phyloP scores from a whole-genome alignment of 169 alveolate species.

The Ichthyophthirius multifiliis region DNA sequence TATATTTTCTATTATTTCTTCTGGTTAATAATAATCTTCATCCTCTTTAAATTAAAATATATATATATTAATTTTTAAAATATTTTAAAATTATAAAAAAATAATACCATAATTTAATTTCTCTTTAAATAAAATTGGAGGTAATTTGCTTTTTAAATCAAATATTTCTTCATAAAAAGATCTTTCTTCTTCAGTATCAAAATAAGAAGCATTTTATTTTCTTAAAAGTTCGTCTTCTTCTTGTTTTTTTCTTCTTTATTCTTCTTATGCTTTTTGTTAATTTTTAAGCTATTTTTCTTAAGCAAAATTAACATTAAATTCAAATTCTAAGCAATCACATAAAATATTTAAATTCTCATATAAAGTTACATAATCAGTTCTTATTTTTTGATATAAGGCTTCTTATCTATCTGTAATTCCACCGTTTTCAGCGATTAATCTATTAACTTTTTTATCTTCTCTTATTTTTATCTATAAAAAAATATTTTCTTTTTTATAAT shows the following conservation, averaged over 20 bases:
- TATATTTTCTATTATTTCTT: not conserved
- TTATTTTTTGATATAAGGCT: not conserved
- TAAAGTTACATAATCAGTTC: not conserved
- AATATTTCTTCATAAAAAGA: not conserved
- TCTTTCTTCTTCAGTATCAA: conserved; percentile 8
- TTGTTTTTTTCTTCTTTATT: not conserved
- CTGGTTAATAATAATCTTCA: not conserved
- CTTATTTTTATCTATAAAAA: not conserved
- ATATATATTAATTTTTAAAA: not conserved
- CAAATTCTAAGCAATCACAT: not conserved
- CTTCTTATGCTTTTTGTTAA: not conserved
- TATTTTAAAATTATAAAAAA: too few species aligned
- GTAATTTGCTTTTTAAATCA: not conserved
- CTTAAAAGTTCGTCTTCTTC: conserved; percentile 3
- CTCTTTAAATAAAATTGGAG: not conserved
- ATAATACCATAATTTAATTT: too few species aligned
- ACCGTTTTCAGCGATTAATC: not conserved
- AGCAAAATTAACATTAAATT: not conserved
- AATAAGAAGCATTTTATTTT: not conserved
- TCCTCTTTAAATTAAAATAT: not conserved
- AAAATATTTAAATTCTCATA: not conserved
- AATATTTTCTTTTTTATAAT: not conserved
- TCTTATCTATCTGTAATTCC: not conserved
- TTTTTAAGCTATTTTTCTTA: not conserved
- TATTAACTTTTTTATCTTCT: not conserved